Base-by-base conservation (phyloP, 2,329 filamentous ascomycete genomes). In the Cyphellophora europaea region DNA sequence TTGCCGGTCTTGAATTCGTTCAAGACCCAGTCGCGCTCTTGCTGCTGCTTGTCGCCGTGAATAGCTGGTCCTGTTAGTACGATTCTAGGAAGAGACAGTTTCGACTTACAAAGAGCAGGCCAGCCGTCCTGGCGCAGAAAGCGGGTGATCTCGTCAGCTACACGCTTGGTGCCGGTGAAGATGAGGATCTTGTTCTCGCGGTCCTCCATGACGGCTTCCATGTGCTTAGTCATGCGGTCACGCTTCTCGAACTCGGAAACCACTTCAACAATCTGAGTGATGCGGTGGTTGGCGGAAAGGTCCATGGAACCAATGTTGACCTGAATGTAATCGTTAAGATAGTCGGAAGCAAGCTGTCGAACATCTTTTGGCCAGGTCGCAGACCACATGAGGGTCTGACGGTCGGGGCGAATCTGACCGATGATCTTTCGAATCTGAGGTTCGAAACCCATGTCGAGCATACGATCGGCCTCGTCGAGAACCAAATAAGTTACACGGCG, bases 401-500 rank as follows among this genome's bases (percentile, higher is more conserved):
- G 82, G 61, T 98, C 91, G 35, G 91, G 91, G 51, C 91, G 86
- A 63, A 96, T 96, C 68, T 98, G 91, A 45, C 82, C 75, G 51
- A 98, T 88, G 49, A 98, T 96, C 72, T 96, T 96, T 70, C 91
- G 86, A 54, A 98, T 96, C 63, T 96, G 91, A 49, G 91, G 91
- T 69, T 98, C 91, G 67, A 98, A 96, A 77, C 91, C 91, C 91
- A 98, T 98, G 69, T 98, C 91, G 60, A 98, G 74, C 91, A 98
- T 98, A 57, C 91, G 89, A 67, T 98, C 91, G 59, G 91, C 91
- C 71, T 98, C 91, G 54, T 98, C 91, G 46, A 98, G 87, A 49
- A 96, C 91, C 38, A 98, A 73, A 68, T 98, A 98, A 37, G 91
- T 98, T 44, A 96, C 88, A 61, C 91, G 87, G 49, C 89, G 89